Evolutionary conservation across 1,284 basidiomycete species (phyloP), one percentile per base, ranked within the genome.

Genomic region (Leccinum pseudoinsigne): DNA sequence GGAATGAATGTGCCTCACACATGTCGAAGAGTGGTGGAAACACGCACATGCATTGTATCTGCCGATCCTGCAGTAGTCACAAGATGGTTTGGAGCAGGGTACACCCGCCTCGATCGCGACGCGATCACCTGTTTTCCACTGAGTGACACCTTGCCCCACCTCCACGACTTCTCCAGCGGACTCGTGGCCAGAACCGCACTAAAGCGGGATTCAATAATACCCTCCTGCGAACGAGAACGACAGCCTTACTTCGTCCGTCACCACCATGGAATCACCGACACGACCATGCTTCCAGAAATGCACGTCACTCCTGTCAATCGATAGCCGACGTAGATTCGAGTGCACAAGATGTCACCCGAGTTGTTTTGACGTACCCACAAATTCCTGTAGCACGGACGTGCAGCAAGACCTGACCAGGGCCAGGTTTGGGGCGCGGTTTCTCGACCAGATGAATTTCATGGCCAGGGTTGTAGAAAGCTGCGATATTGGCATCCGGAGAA

Each of bases 281-380:
- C 82, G 76, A 4, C 86, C 86, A 71, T 88, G 85, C 66, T 86
- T 80, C 86, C 86, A 87, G 71, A 87, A 88, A 70, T 87, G 86
- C 66, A 87, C 83, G 64, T 87, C 86, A 59, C 84, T 83, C 77
- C 83, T 84, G 64, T 62, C 28, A 40, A 51, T 55, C 47, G 36
- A 54, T 26, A 18, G 1, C 10, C 40, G 40, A 16, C 16, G 62
- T 57, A 11, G 18, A 38, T 14, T 40, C 47, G 38, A 58, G 31
- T 28, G 23, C 8, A 50, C 51, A 40, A 56, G 38, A 42, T 16
- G 31, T 34, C 54, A 7, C 28, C 11, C 40, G 26, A 18, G 40
- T 60, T 31, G 50, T n/a, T 38, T 21, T 55, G 18, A 61, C 68
- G 12, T 67, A 85, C 86, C 86, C 86, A 68, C 86, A 87, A 54